Base-by-base conservation (phyloP, 371 early-diverging fungal species). In the Syncephalastrum racemosum region DNA sequence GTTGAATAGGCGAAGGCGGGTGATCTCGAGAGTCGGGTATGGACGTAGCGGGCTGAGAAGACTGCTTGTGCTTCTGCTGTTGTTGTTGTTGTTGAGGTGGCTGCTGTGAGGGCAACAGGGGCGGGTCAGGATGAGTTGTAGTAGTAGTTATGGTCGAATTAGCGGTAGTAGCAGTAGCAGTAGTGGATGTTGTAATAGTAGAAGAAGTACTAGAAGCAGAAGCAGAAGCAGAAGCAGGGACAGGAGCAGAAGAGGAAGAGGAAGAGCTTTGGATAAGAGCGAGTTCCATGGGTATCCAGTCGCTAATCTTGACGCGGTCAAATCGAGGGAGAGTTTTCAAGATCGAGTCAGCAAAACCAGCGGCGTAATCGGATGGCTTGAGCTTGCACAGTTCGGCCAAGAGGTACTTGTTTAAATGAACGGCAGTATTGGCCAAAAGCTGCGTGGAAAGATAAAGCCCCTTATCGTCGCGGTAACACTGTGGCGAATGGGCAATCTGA, bases 311-410 rank as follows among this genome's bases (percentile, higher is more conserved):
- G 40, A 36, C 55, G 42, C 60, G 60, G 18, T 59, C 60, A 46
- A 69, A 58, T 6, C 51, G 55, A 14, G 60, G 54, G 43, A 73
- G n/a, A 16, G 61, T 56, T 18, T 57, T 58, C 15, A 73, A 36
- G 8, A 77, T 66, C 8, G 65, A 64, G 44, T 77, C 66, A 18
- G 67, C 77, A n/a, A 69, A 40, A 12, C 65, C 60, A 20, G 73
- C 63, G 42, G 58, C 55, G 51, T 72, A 69, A 41, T 77, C 77
- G 25, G 54, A 63, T 18, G 62, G 61, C 27, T 71, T 75, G n/a
- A 75, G 50, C 46, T 75, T 75, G 25, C 76, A 75, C 8, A 75
- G 62, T 48, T 75, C 76, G 18, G 71, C 73, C 22, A 76, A 50
- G 12, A 61, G 56, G 20, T 62, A 69, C 46, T 63, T 60, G 50